Percentiles rank a stretch among this genome's conserved stretches.
Evolutionary conservation across 768 basidiomycete species (phyloP).

Genomic region (Suillus alpinus): DNA sequence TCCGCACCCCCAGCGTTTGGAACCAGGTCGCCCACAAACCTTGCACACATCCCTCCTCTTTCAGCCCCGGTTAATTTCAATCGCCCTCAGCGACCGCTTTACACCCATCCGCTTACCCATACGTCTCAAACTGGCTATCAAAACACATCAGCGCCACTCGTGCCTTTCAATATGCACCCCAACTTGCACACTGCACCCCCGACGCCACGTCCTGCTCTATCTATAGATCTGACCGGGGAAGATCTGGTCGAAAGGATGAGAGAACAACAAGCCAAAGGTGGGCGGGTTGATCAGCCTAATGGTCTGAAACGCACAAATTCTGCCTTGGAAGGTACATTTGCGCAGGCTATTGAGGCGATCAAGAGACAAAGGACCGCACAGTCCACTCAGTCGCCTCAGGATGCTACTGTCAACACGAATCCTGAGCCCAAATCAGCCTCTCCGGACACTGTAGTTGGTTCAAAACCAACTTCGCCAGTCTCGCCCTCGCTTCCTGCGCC

Average conservation of each 20-base stretch:
- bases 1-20: neutral
- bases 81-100: neutral
- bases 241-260: neutral
- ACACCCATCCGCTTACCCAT: neutral
- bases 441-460: neutral
- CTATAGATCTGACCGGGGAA: neutral
- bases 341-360: neutral
- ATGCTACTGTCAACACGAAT: too few relatives aligned
- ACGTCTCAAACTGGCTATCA: slow-evolving; percentile 1
- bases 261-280: neutral
- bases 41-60: neutral
- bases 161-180: neutral
- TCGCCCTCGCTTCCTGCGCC: neutral
- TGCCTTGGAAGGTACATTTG: neutral
- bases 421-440: neutral
- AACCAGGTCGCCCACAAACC: neutral
- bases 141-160: slow-evolving; percentile 5
- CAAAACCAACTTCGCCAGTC: neutral
- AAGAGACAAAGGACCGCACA: neutral
- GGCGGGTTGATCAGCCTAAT: neutral
- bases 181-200: neutral
- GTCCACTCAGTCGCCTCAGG: neutral
- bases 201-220: neutral
- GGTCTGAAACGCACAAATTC: slow-evolving; percentile 7
- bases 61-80: neutral